These are phyloP conservation scores for Candida ascalaphidarum DNA, from an alignment of 805 yeast genomes.

Conservation along the genomic window DNA sequence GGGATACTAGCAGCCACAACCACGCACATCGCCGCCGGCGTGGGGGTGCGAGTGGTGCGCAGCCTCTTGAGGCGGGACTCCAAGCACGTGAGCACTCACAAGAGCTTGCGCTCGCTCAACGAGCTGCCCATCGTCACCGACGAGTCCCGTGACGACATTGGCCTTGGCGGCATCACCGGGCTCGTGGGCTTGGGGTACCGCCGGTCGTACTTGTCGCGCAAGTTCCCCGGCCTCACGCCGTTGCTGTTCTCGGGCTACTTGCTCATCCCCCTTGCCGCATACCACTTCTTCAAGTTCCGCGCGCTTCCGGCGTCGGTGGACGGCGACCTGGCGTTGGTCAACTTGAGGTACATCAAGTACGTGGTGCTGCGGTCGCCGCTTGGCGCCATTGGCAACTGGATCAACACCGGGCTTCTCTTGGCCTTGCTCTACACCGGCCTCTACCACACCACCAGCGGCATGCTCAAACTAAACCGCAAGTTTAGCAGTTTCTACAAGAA, in stretches of 20 bases:
- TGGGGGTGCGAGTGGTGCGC: conserved; percentile 28
- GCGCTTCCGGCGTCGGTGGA: conserved; percentile 44
- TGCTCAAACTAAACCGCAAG: conserved; percentile 36
- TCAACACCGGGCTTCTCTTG: conserved; percentile 22
- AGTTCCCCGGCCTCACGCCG: conserved; percentile 44
- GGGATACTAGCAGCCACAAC: conserved; percentile 39
- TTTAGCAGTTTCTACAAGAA: conserved; percentile 32
- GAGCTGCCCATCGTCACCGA: conserved; percentile 17
- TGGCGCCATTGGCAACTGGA: conserved; percentile 8
- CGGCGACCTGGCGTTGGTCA: conserved; percentile 56
- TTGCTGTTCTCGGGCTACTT: conserved; percentile 53
- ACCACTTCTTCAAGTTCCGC: conserved; percentile 43
- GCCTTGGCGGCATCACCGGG: conserved; percentile 56
- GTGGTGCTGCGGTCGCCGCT: conserved; percentile 8
- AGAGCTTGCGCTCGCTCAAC: conserved; percentile 5
- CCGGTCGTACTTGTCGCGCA: conserved; percentile 34
- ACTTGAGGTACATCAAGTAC: conserved; percentile 43
- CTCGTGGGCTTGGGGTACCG: conserved; percentile 47
- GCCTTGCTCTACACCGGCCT: conserved; percentile 27
- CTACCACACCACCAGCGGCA: conserved; percentile 52
- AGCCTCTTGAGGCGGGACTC: conserved; percentile 4
- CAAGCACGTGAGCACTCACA: conserved; percentile 16
- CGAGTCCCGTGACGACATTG: conserved; percentile 35
- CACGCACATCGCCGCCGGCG: conserved; percentile 48
- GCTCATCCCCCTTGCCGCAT: conserved; percentile 32